Evolutionary conservation across 768 basidiomycete species (phyloP).

Genomic region (Suillus discolor): DNA sequence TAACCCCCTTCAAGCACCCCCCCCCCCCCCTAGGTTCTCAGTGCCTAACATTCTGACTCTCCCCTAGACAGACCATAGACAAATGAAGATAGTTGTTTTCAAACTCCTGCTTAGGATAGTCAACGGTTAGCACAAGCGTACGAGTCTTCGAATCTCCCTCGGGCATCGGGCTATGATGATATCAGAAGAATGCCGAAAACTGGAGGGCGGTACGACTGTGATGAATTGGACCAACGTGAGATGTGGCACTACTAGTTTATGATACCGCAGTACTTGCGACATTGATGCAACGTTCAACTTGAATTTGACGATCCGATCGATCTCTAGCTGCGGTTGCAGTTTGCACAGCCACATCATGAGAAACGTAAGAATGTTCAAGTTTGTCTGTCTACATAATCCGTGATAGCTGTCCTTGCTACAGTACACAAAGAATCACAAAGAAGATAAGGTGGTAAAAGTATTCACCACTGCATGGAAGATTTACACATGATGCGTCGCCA

Average conservation of each 20-base stretch:
- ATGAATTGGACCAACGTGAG: neutral
- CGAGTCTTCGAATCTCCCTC: neutral
- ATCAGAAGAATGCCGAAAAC: neutral
- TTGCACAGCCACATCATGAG: neutral
- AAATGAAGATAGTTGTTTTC: neutral
- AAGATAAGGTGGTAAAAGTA: neutral
- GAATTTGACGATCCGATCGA: neutral
- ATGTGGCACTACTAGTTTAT: neutral
- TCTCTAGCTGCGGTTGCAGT: neutral
- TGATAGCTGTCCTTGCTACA: neutral
- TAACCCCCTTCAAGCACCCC: neutral
- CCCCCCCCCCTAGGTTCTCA: neutral
- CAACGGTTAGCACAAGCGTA: neutral
- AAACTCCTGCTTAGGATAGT: neutral
- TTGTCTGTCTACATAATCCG: neutral
- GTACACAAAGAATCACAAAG: neutral
- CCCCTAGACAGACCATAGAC: no score
- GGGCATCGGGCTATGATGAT: neutral
- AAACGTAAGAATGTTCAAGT: no score
- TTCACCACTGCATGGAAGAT: neutral
- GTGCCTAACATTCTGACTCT: neutral
- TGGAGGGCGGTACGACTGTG: neutral
- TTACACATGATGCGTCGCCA: slow-evolving; percentile 2
- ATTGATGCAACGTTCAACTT: neutral
- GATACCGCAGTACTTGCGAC: neutral